Base-by-base conservation (phyloP, 805 yeast species). In the Millerozyma miso region DNA sequence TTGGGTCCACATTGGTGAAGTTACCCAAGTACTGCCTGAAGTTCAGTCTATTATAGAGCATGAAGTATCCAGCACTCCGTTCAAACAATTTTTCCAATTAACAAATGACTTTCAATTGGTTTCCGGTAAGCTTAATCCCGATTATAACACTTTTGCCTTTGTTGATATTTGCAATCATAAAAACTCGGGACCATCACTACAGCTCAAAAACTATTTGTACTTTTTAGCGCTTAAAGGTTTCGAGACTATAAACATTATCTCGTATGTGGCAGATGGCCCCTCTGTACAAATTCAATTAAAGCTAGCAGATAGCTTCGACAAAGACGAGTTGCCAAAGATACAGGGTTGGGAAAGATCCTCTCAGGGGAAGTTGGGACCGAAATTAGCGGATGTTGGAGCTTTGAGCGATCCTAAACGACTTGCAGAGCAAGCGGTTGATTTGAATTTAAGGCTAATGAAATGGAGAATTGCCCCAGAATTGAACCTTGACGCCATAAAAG, bases 391-490 rank as follows among this genome's bases (percentile, higher is more conserved):
- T 59, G 62, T 93, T 42, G 89, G 93, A 1, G 65, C 88, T 0
- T 67, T 93, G 35, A 79, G 91, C 31, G 82, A 91, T 58, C 99
- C 99, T 0, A 49, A 71, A 10, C 82, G 85, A 49, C 68, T 93
- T 17, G 91, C 97, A 0, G 86, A 84, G 46, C 98, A 95, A 62
- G 91, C 97, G 0, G 90, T 89, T 4, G 97, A 90, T 59, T 73
- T 93, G 43, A 93, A 93, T 57, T 69, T 93, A 45, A 87, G 88
- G 64, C 69, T 93, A 36, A 93, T 93, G 99, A 88, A 89, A 58
- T 93, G 99, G 99, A 74, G 99, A 51, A 78, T 93, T 14, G 88
- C 87, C 0, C 98, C 99, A 0, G 74, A 80, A 6, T 58, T 93
- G 3, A 77, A 93, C 55, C 68, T 93, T 37, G 90, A 86, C 4